Base-by-base conservation (phyloP, 768 basidiomycete genomes). In the Tricholoma furcatifolium region DNA sequence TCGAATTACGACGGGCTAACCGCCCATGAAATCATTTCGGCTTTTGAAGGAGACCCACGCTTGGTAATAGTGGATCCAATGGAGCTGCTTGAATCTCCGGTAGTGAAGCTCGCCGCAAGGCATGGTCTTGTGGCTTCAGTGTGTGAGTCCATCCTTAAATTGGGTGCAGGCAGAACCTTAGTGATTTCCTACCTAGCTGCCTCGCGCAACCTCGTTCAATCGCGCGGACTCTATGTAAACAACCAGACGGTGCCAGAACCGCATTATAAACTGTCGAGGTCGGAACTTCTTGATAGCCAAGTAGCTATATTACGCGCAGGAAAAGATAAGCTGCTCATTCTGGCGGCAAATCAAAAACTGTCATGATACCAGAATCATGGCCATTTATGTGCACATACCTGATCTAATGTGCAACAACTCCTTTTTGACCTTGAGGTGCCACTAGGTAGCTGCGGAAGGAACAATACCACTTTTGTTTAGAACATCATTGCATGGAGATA, bases 161-260 rank as follows among this genome's bases (percentile, higher is more conserved):
- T 10, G 12, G 6, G 15, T 18, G n/a, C 12, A 4, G 34, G 12
- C 21, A 39, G n/a, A n/a, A 10, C 20, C 17, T 17, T 12, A 17
- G 45, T 60, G 21, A 47, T 23, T 47, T 36, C 31, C 39, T 38
- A 56, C n/a, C 40, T 57, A 91, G 91, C 82, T 53, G 85, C 83
- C 41, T 87, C 88, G 1, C 76, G 77, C 36, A 75, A 78, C 31
- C 75, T 92, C 15, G 74, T 88, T 24, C 65, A 77, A 42, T 76
- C 81, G 1, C 82, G 83, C 21, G 91, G 91, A 8, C 68, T 93
- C 12, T 89, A 88, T 64, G 60, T 90, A 34, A 94, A 96, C 65
- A 83, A 85, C 47, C 50, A 60, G 4, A 74, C 77, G 6, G 73
- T 91, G 24, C 67, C 67, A n/a, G 83, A 86, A 55, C 55, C 72